phyloP scores from a whole-genome alignment of 495 filamentous ascomycete species.

The Melanomma pulvis-pyrius region DNA sequence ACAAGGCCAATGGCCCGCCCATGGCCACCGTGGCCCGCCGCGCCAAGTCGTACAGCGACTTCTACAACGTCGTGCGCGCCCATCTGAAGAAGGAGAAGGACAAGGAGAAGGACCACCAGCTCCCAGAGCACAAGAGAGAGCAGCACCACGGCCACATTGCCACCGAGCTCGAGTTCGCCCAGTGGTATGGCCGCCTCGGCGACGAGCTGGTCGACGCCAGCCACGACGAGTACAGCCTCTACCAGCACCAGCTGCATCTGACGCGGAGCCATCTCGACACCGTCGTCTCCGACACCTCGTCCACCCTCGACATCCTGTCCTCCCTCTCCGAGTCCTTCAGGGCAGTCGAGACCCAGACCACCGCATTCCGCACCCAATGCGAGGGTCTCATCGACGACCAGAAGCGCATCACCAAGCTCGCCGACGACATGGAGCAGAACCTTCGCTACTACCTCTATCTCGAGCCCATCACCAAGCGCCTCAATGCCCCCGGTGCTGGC shows the following conservation, averaged over 20 bases:
- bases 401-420: constrained; percentile 70
- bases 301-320: constrained; percentile 71
- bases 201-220: constrained; percentile 73
- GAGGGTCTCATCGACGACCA: constrained; percentile 81
- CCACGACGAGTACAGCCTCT: constrained; percentile 79
- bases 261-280: constrained; percentile 77
- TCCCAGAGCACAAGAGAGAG: constrained; percentile 46
- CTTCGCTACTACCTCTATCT: constrained; percentile 90
- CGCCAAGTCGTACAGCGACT: constrained; percentile 77
- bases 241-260: constrained; percentile 76
- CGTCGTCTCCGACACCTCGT: constrained; percentile 75
- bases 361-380: constrained; percentile 86
- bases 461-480: constrained; percentile 81
- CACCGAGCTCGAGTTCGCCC: constrained; percentile 62
- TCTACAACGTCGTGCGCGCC: constrained; percentile 64
- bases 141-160: constrained; percentile 39
- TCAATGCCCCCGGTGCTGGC: constrained; percentile 89
- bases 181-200: constrained; percentile 65
- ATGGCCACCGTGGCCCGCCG: constrained; percentile 63
- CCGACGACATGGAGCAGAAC: constrained; percentile 80
- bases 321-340: constrained; percentile 80
- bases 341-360: constrained; percentile 84
- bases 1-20: constrained; percentile 58
- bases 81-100: constrained; percentile 54
- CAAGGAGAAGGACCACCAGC: neutral